Conservation (phyloP, 805 yeast species). For the Saccharomyces jurei region DNA sequence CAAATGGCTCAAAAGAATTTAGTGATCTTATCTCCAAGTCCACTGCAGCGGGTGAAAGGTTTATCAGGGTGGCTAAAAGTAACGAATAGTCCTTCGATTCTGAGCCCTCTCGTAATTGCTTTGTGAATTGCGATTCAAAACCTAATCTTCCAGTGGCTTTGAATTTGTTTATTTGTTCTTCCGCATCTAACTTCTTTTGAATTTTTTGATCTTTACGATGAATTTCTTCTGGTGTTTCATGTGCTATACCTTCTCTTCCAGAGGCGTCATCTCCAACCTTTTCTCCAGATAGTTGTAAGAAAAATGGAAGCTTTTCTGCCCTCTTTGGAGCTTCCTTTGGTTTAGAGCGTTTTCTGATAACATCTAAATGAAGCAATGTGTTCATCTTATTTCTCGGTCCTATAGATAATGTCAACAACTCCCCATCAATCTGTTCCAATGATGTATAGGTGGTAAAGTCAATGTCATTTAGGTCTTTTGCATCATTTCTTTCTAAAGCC, state of each 20-base stretch:
- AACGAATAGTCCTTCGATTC: slow-evolving; percentile 34
- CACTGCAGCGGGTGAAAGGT: slow-evolving; percentile 64
- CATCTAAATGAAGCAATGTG: slow-evolving; percentile 73
- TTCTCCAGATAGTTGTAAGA: slow-evolving; percentile 58
- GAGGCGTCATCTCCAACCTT: slow-evolving; percentile 64
- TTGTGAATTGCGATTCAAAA: slow-evolving; percentile 72
- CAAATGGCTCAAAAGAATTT: slow-evolving; percentile 53
- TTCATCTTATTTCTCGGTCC: slow-evolving; percentile 73
- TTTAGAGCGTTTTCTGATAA: slow-evolving; percentile 77
- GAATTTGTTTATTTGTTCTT: slow-evolving; percentile 23
- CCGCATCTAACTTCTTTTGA: slow-evolving; percentile 17
- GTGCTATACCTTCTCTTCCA: slow-evolving; percentile 31
- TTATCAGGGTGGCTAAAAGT: slow-evolving; percentile 49
- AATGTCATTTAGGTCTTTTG: slow-evolving; percentile 27
- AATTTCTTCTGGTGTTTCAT: slow-evolving; percentile 17
- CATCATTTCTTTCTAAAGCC: slow-evolving; percentile 47
- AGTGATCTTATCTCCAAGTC: slow-evolving; percentile 85
- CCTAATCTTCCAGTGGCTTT: slow-evolving; percentile 30
- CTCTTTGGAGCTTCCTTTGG: slow-evolving; percentile 84
- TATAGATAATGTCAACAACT: slow-evolving; percentile 63
- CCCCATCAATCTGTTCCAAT: slow-evolving; percentile 52
- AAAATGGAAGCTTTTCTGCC: slow-evolving; percentile 75
- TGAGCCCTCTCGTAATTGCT: slow-evolving; percentile 47
- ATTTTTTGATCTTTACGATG: slow-evolving; percentile 11
- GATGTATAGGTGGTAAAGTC: slow-evolving; percentile 39